These are phyloP conservation scores for Isatis tinctoria DNA, from an alignment of 345 rosid genomes.

Conservation along the genomic window DNA sequence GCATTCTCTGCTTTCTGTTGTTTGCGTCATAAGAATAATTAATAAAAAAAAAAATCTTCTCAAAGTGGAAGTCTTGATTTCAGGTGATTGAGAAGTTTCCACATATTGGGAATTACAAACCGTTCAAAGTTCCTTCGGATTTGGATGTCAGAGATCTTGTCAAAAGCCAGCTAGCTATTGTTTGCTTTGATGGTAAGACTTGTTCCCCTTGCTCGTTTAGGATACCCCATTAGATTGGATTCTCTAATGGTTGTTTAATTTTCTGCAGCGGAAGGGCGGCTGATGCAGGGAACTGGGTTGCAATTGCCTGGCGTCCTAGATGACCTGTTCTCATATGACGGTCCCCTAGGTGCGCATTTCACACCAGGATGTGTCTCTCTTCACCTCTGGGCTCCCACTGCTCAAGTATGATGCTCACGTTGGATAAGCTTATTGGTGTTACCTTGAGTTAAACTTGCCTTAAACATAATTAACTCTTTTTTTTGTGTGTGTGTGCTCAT, in stretches of 20 bases:
- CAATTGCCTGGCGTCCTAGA: slow-evolving; percentile 85
- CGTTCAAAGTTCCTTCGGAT: slow-evolving; percentile 56
- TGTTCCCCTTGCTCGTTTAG: neutral
- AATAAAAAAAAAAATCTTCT: neutral
- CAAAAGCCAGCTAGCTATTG: slow-evolving; percentile 78
- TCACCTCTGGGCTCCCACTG: slow-evolving; percentile 89
- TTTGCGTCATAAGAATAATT: neutral
- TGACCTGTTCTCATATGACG: slow-evolving; percentile 75
- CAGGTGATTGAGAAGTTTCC: slow-evolving; percentile 86
- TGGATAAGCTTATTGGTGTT: neutral
- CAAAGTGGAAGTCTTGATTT: slow-evolving; percentile 6
- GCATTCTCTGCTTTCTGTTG: neutral
- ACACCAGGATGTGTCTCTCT: slow-evolving; percentile 52
- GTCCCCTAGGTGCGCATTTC: slow-evolving; percentile 83
- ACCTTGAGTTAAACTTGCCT: neutral
- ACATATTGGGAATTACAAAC: slow-evolving; percentile 58
- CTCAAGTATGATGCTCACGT: slow-evolving; percentile 52
- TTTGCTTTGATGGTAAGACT: slow-evolving; percentile 50
- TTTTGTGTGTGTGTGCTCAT: slow-evolving; percentile 4
- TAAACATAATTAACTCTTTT: slow-evolving; percentile 1
- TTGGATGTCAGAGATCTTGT: slow-evolving; percentile 53
- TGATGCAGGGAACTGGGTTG: slow-evolving; percentile 62
- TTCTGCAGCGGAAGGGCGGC: slow-evolving; percentile 55
- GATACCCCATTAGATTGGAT: slow-evolving; percentile 4
- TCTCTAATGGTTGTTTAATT: neutral